Evolutionary conservation across 164 flowering plant genomes (phyloP).

Genomic region (Vitis labrusca): DNA sequence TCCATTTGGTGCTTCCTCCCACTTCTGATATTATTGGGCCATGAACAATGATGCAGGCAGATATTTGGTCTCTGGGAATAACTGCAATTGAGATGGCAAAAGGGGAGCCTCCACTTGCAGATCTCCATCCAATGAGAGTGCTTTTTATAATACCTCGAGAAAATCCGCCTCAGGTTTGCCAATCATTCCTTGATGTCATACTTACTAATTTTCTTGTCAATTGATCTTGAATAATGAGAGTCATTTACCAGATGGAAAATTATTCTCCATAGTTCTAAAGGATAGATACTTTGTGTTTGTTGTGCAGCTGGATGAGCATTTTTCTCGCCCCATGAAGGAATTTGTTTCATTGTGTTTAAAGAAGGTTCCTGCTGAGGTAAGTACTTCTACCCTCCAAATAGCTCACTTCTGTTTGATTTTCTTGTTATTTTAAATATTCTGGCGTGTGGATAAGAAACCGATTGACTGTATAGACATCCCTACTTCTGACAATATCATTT

Average conservation of each 20-base stretch:
- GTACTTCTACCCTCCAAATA: constrained; percentile 7
- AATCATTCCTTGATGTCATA: constrained; percentile 3
- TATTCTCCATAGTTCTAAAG: constrained; percentile 1
- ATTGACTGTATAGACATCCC: not conserved
- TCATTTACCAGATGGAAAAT: not conserved
- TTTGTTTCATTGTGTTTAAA: constrained; percentile 87
- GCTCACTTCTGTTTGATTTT: not conserved
- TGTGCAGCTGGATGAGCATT: constrained; percentile 95
- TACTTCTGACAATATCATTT: not conserved
- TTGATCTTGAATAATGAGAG: not conserved
- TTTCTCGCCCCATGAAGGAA: constrained; percentile 96
- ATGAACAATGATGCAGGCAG: constrained; percentile 65
- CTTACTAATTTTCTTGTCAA: not conserved
- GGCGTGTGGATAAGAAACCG: not conserved
- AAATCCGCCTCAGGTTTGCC: constrained; percentile 92
- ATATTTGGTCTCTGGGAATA: constrained; percentile 99
- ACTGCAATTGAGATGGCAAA: constrained; percentile 99
- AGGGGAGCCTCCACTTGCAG: constrained; percentile 99
- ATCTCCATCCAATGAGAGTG: constrained; percentile 99
- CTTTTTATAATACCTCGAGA: constrained; percentile 98
- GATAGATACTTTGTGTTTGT: constrained; percentile 12
- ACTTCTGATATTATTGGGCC: not conserved
- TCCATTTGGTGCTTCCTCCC: no score
- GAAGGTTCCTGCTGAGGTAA: constrained; percentile 89
- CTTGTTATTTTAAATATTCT: not conserved